A percentile compares a stretch with the other conserved stretches of the same genome.
These are phyloP conservation scores for Purpureocillium lavendulum DNA, from an alignment of 2,329 filamentous ascomycete species.

Conservation along the genomic window DNA sequence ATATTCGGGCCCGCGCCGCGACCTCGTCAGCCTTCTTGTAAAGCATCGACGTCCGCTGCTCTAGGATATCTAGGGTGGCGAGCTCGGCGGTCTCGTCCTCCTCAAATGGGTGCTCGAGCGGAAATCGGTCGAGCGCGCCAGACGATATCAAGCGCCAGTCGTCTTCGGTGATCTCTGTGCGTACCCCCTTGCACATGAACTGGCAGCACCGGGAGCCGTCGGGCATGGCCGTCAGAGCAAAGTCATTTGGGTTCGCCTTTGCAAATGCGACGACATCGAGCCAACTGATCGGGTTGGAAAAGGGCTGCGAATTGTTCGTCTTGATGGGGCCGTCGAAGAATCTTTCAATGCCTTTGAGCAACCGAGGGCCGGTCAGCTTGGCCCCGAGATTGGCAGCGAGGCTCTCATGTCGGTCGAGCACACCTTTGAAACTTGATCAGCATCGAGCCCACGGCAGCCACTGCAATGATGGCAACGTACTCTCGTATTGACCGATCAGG, in stretches of 20 bases:
- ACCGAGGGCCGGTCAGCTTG: constrained; percentile 70
- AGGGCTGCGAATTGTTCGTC: constrained; percentile 41
- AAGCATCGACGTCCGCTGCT: constrained; percentile 67
- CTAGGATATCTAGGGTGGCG: constrained; percentile 74
- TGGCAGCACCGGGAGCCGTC: constrained; percentile 68
- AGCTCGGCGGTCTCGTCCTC: constrained; percentile 84
- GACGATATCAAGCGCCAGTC: constrained; percentile 80
- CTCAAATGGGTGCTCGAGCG: constrained; percentile 70
- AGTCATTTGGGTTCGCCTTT: constrained; percentile 70
- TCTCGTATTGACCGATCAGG: constrained; percentile 71
- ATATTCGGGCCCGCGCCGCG: constrained; percentile 53
- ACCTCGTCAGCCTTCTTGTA: constrained; percentile 76
- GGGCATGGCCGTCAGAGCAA: constrained; percentile 59
- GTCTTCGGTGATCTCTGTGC: constrained; percentile 80
- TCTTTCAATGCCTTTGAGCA: constrained; percentile 79
- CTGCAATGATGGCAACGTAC: constrained; percentile 20
- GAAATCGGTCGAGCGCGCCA: constrained; percentile 70
- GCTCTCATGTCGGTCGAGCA: constrained; percentile 77
- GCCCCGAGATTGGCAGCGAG: constrained; percentile 79
- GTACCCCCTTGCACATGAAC: constrained; percentile 71
- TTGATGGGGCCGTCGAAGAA: constrained; percentile 75
- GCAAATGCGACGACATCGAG: constrained; percentile 81
- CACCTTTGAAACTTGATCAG: constrained; percentile 37
- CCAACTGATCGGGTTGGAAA: constrained; percentile 63
- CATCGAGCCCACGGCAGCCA: constrained; percentile 1